phyloP scores from a whole-genome alignment of 306 rosid genomes.

The Styphnolobium japonicum region DNA sequence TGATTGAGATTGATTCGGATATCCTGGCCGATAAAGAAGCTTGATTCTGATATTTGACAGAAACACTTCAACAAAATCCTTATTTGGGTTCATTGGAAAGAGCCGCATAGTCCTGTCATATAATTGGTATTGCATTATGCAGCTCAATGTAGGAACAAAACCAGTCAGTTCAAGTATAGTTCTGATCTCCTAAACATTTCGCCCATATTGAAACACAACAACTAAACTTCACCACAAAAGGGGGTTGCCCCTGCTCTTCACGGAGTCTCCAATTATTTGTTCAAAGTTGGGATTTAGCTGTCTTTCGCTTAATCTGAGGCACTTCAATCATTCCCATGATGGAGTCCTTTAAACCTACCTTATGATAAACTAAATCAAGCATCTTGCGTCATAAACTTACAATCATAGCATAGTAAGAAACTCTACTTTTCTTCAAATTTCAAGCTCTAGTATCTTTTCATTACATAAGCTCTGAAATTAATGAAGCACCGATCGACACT shows the following conservation, averaged over 20 bases:
- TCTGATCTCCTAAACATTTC: constrained; percentile 18
- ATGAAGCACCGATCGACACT: neutral
- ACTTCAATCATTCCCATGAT: constrained; percentile 40
- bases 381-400: constrained; percentile 13
- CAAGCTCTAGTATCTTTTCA: neutral
- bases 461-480: neutral
- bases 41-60: constrained; percentile 43
- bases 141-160: constrained; percentile 5
- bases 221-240: constrained; percentile 32
- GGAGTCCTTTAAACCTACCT: neutral
- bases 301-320: constrained; percentile 33
- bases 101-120: neutral
- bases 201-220: constrained; percentile 31
- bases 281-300: constrained; percentile 44
- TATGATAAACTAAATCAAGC: constrained; percentile 13
- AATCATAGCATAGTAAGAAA: neutral
- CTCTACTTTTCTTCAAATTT: neutral
- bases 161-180: constrained; percentile 12
- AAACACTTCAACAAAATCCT: constrained; percentile 27
- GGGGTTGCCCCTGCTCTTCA: neutral
- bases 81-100: constrained; percentile 24
- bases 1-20: constrained; percentile 47
- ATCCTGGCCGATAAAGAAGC: constrained; percentile 1
- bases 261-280: constrained; percentile 25
- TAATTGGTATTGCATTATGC: constrained; percentile 23